Percentiles rank a stretch among this genome's conserved stretches.
Conservation (phyloP, 176 grass and related monocot species). For the Cenchrus purpureus region DNA sequence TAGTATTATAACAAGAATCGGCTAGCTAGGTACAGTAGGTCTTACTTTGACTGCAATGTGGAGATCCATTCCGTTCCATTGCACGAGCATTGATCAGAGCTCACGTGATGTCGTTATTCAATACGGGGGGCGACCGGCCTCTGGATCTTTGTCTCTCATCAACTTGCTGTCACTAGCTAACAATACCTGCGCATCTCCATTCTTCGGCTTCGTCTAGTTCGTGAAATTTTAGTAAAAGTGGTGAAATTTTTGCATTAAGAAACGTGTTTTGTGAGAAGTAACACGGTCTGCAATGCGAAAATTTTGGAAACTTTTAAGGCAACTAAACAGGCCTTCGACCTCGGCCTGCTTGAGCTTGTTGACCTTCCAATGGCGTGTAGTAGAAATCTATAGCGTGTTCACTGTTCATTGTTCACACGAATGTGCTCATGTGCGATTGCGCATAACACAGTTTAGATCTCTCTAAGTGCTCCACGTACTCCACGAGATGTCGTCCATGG, state of each 20-base stretch:
- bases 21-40: neutral
- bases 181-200: neutral
- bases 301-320: no score
- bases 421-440: neutral
- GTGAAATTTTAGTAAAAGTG: no score
- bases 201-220: no score
- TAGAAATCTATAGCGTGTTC: no score
- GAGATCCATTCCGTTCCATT: neutral
- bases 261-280: no score
- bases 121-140: neutral
- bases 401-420: neutral
- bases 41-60: constrained; percentile 20
- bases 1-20: neutral
- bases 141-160: constrained; percentile 31
- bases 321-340: no score
- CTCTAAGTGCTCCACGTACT: neutral
- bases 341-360: no score
- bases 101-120: constrained; percentile 35
- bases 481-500: neutral
- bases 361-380: no score
- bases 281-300: no score
- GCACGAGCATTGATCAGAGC: constrained; percentile 42
- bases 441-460: neutral
- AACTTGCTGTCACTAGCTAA: neutral
- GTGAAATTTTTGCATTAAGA: no score